Percentiles rank a stretch among this genome's conserved stretches.
Evolutionary conservation across 108 stramenopile species (phyloP).

Genomic region (Schizochytrium sp.): DNA sequence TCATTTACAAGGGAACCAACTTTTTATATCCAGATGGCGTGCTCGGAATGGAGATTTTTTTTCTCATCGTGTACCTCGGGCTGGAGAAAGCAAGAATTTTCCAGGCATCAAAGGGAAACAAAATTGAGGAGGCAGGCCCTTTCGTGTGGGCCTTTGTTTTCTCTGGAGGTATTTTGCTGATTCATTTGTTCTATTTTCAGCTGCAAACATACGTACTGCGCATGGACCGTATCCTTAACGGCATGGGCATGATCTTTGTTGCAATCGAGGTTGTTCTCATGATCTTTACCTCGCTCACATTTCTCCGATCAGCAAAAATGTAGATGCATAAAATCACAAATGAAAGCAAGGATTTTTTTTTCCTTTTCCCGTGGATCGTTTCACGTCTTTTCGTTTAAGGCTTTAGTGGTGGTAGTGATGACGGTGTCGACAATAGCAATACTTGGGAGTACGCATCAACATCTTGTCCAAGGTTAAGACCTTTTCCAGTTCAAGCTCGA

Average conservation of each 20-base stretch:
- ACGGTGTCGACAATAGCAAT: too few relatives aligned
- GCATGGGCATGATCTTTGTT: neutral
- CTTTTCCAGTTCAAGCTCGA: too few relatives aligned
- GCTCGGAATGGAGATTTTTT: neutral
- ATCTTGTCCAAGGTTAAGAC: too few relatives aligned
- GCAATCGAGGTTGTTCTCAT: neutral
- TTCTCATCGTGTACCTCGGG: neutral
- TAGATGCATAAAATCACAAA: neutral
- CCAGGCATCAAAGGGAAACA: constrained; percentile 10
- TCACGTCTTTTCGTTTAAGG: too few relatives aligned
- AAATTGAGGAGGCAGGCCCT: neutral
- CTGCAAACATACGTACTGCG: constrained; percentile 18
- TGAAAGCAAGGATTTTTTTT: too few relatives aligned
- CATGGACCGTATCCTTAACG: constrained; percentile 4
- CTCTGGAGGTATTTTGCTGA: neutral
- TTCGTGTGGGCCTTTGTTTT: neutral
- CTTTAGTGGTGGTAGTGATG: too few relatives aligned
- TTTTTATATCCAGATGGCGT: neutral
- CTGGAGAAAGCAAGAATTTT: constrained; percentile 4
- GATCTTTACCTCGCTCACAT: neutral
- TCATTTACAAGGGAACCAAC: neutral
- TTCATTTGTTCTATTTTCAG: neutral
- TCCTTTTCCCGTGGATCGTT: too few relatives aligned
- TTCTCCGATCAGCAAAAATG: neutral
- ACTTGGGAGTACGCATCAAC: too few relatives aligned